Percentiles rank a stretch among this genome's conserved stretches.
These are phyloP conservation scores for Cytospora leucostoma DNA, from an alignment of 2,329 filamentous ascomycete species.

Conservation along the genomic window DNA sequence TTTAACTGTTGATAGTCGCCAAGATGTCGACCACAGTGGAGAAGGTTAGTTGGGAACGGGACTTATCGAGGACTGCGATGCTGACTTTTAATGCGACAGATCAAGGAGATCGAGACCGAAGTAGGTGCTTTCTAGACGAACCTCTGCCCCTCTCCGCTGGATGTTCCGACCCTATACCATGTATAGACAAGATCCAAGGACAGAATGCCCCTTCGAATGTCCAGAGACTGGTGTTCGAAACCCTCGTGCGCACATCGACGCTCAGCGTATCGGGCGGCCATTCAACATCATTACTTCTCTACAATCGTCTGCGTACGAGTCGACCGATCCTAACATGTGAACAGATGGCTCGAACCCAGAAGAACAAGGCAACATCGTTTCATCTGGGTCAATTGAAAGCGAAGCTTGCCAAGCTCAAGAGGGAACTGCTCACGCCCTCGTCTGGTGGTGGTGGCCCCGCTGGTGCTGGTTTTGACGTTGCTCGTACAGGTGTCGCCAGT, in stretches of 20 bases:
- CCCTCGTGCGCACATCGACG: not conserved
- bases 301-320: not conserved
- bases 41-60: conserved; percentile 63
- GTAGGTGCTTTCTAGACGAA: conserved; percentile 51
- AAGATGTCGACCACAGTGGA: conserved; percentile 97
- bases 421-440: conserved; percentile 85
- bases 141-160: not conserved
- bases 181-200: not conserved
- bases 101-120: conserved; percentile 96
- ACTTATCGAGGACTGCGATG: conserved; percentile 14
- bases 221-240: not conserved
- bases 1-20: conserved; percentile 32
- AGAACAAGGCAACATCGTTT: conserved; percentile 93
- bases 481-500: conserved; percentile 94
- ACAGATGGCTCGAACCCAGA: conserved; percentile 73
- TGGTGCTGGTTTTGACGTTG: conserved; percentile 92
- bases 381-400: conserved; percentile 96
- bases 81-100: conserved; percentile 55
- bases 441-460: conserved; percentile 80
- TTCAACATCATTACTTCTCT: not conserved
- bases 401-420: conserved; percentile 96
- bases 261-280: not conserved
- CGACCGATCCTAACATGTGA: conserved; percentile 11
- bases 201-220: not conserved
- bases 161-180: not conserved